These are phyloP conservation scores for Avena atlantica DNA, from an alignment of 176 grass and related monocot species.

Conservation along the genomic window DNA sequence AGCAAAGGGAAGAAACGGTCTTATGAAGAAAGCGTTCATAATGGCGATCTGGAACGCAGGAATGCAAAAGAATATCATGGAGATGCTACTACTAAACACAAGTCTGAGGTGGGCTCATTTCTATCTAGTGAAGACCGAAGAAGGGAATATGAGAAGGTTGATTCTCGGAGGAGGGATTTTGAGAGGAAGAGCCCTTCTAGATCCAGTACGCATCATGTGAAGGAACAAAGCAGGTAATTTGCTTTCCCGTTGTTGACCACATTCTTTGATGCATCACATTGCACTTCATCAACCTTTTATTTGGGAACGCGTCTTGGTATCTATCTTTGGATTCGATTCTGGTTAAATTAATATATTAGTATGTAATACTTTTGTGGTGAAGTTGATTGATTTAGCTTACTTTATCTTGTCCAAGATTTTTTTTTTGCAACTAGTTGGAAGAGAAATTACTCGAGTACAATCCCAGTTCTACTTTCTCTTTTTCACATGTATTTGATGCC, in stretches of 20 bases:
- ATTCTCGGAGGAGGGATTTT: conserved; percentile 45
- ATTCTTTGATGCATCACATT: conserved; percentile 16
- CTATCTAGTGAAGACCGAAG: conserved; percentile 41
- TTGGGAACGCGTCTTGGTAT: not conserved
- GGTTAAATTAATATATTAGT: not conserved
- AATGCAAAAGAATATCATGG: conserved; percentile 44
- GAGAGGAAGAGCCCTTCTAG: conserved; percentile 46
- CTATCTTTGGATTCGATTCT: not conserved
- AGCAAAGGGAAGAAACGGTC: conserved; percentile 49
- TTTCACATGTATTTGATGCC: conserved; percentile 4
- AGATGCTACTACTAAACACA: conserved; percentile 36
- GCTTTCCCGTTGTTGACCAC: not conserved
- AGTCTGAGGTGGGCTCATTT: conserved; percentile 26
- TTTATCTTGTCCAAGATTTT: not conserved
- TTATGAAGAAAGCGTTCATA: conserved; percentile 44
- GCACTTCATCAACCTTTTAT: not conserved
- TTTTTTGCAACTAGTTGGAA: not conserved
- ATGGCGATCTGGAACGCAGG: conserved; percentile 30
- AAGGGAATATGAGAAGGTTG: conserved; percentile 46
- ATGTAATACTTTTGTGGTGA: not conserved
- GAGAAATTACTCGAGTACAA: not conserved
- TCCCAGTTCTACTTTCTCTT: not conserved
- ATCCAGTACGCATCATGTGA: conserved; percentile 36
- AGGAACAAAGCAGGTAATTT: conserved; percentile 57
- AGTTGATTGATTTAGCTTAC: not conserved